Evolutionary conservation across 805 yeast species (phyloP).

Genomic region (Zygosaccharomyces rouxii): DNA sequence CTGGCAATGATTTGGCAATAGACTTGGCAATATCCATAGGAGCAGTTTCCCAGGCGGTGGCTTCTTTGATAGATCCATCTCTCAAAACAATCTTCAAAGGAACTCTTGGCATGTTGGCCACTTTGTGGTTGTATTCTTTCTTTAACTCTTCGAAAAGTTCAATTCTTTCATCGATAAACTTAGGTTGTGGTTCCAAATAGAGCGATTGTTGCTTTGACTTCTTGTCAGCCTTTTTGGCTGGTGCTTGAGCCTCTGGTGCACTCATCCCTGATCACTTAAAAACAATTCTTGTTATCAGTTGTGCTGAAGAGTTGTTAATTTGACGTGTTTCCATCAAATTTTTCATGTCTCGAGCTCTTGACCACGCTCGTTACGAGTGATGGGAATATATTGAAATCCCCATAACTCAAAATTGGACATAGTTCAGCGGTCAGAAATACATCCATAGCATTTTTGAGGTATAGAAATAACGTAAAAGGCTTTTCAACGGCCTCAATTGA

Average conservation of each 20-base stretch:
- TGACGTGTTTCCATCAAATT: slow-evolving; percentile 1
- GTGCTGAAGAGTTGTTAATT: background rate
- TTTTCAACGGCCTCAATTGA: background rate
- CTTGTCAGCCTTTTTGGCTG: slow-evolving; percentile 34
- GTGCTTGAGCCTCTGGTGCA: slow-evolving; percentile 26
- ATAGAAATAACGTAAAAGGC: background rate
- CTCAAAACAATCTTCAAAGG: slow-evolving; percentile 77
- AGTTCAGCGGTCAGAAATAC: background rate
- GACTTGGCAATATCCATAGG: slow-evolving; percentile 81
- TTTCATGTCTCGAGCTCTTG: slow-evolving; percentile 3
- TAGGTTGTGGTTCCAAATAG: slow-evolving; percentile 74
- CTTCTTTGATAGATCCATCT: slow-evolving; percentile 79
- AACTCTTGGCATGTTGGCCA: slow-evolving; percentile 56
- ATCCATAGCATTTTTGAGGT: background rate
- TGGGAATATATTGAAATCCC: background rate
- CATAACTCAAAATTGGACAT: background rate
- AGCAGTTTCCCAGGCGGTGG: slow-evolving; percentile 81
- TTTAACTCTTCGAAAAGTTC: slow-evolving; percentile 74
- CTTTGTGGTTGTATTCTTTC: slow-evolving; percentile 67
- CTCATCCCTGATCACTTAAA: slow-evolving; percentile 9
- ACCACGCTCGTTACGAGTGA: slow-evolving; percentile 4
- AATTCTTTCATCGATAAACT: slow-evolving; percentile 73
- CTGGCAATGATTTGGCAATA: slow-evolving; percentile 83
- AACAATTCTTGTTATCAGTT: background rate
- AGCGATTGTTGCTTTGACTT: slow-evolving; percentile 43